A percentile compares a stretch with the other conserved stretches of the same genome.
phyloP scores from a whole-genome alignment of 805 yeast species.

The Sugiyamaella marilandica region DNA sequence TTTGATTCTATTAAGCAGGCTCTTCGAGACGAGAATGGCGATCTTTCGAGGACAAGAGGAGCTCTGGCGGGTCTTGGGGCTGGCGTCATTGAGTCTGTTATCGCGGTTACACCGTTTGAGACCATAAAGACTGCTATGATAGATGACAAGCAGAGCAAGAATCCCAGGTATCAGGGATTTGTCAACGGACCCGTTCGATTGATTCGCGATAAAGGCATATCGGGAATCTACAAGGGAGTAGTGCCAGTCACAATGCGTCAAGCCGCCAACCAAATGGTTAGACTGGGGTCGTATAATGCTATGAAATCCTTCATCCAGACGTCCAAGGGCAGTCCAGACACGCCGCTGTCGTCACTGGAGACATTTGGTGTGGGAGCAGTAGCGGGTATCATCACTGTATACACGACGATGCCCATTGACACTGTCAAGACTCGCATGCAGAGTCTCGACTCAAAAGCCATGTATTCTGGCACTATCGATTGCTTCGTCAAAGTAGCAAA shows the following conservation, averaged over 20 bases:
- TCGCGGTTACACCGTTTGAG: constrained; percentile 96
- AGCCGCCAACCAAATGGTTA: constrained; percentile 91
- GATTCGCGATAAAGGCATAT: constrained; percentile 71
- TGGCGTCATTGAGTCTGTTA: constrained; percentile 82
- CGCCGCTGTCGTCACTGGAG: constrained; percentile 69
- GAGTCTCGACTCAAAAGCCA: constrained; percentile 68
- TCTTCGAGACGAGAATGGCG: constrained; percentile 78
- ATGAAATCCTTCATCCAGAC: constrained; percentile 76
- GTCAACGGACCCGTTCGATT: constrained; percentile 59
- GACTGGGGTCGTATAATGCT: constrained; percentile 88
- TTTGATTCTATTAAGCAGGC: constrained; percentile 79
- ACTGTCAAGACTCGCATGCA: constrained; percentile 98
- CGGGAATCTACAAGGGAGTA: constrained; percentile 82
- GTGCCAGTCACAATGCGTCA: constrained; percentile 93
- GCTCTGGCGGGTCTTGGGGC: constrained; percentile 98
- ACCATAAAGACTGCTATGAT: constrained; percentile 94
- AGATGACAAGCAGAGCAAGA: constrained; percentile 76
- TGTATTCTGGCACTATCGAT: constrained; percentile 70
- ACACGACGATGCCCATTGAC: constrained; percentile 92
- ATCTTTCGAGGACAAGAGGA: constrained; percentile 84
- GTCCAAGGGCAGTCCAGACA: constrained; percentile 60
- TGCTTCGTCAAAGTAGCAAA: constrained; percentile 76
- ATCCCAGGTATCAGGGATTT: constrained; percentile 68
- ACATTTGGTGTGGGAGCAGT: constrained; percentile 88
- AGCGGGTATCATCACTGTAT: constrained; percentile 86